Evolutionary conservation across 169 alveolate species (phyloP), one percentile per base, ranked within the genome.

Genomic region (Plasmodium relictum): DNA sequence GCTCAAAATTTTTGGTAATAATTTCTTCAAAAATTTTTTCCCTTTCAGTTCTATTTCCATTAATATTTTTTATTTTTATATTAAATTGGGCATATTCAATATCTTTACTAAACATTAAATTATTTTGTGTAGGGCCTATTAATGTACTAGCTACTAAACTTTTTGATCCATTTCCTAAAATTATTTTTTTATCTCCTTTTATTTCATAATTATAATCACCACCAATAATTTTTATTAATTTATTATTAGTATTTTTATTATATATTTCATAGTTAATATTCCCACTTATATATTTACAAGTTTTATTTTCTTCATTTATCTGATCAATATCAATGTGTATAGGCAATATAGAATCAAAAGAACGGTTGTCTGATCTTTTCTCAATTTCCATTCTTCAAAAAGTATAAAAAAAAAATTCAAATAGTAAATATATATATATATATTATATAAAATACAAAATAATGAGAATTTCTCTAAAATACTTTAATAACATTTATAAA

Each of bases 251-350:
- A 58, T 78, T 78, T 22, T 78, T 78, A 22, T 31, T 20, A 66
- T 78, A 78, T 69, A 78, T n/a, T 14, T 63, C 54, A 0, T 56
- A 70, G 26, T 78, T 78, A 6, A 58, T 12, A 58, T 78, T 78
- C 6, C 89, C 89, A 48, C 89, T 63, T 8, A 78, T 45, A 26
- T 78, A 78, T 48, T 63, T 78, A 42, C 89, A 78, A 6, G 89
- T 78, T 41, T 78, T 78, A 18, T 78, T 78, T 8, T 12, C 59
- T 65, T 78, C 89, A 7, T 65, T 78, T 78, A 78, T 78, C 16
- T 78, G 68, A 26, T 78, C 89, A 37, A 78, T 69, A 52, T 78
- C 89, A 6, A 78, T 72, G 41, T 78, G 89, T 44, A 78, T 59
- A 10, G 89, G 89, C 22, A 78, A 44, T 41, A 78, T 54, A 42